Conservation (phyloP, 2,329 filamentous ascomycete genomes). For the Fusarium begoniae region DNA sequence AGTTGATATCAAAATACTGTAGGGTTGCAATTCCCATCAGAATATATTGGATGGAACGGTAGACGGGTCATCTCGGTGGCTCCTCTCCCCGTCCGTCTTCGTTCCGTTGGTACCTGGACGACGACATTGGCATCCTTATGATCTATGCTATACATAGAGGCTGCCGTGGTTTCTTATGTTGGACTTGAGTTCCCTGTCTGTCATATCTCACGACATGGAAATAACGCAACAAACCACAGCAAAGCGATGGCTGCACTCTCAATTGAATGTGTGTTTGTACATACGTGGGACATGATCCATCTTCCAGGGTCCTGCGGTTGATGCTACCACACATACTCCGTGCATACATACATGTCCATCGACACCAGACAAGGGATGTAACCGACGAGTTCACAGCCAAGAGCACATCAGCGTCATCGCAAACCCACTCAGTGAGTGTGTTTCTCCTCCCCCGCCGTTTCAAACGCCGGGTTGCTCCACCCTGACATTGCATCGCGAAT, state of each 20-base stretch:
- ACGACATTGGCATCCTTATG: background rate
- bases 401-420: constrained; percentile 10
- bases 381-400: constrained; percentile 6
- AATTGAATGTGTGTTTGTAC: background rate
- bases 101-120: background rate
- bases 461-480: constrained; percentile 29
- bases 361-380: constrained; percentile 15
- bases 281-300: background rate
- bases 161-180: background rate
- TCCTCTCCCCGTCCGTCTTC: background rate
- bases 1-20: background rate
- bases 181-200: background rate
- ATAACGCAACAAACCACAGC: background rate
- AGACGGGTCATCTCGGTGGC: constrained; percentile 1
- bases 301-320: constrained; percentile 3
- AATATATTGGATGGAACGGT: background rate
- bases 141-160: background rate
- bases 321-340: constrained; percentile 15
- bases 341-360: background rate
- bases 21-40: background rate
- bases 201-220: constrained; percentile 5
- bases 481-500: constrained; percentile 12
- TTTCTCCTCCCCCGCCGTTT: constrained; percentile 32
- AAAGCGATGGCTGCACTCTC: background rate
- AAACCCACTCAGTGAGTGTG: background rate